Conservation (phyloP, 495 filamentous ascomycete genomes). For the Hypoxylon trugodes region DNA sequence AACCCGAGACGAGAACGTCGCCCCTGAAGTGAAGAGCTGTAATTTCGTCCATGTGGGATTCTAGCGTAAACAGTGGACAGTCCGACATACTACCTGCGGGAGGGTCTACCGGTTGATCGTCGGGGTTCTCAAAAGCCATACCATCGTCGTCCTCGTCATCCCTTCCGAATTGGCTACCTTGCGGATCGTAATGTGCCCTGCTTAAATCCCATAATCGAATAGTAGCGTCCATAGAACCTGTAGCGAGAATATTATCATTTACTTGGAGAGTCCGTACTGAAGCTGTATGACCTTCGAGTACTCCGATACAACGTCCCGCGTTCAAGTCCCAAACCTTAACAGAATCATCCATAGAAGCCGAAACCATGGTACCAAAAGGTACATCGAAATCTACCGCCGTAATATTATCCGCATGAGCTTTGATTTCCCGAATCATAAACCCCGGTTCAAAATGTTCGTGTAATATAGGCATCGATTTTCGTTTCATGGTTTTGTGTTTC, state of each 20-base stretch:
- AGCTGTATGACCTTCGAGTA: conserved; percentile 92
- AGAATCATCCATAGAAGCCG: conserved; percentile 93
- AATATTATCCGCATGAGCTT: conserved; percentile 87
- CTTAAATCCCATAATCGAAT: conserved; percentile 93
- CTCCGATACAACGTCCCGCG: conserved; percentile 86
- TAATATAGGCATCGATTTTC: conserved; percentile 90
- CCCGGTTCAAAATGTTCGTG: conserved; percentile 96
- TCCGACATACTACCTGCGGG: conserved; percentile 80
- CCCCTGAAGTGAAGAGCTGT: conserved; percentile 91
- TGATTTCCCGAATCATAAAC: conserved; percentile 84
- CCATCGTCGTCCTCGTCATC: conserved; percentile 69
- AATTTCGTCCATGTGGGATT: conserved; percentile 92
- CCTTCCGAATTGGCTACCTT: conserved; percentile 70
- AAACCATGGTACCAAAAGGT: conserved; percentile 94
- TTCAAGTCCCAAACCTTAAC: conserved; percentile 98
- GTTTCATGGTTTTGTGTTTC: conserved; percentile 70
- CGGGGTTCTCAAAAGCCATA: conserved; percentile 65
- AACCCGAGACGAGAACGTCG: conserved; percentile 91
- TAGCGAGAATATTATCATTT: conserved; percentile 94
- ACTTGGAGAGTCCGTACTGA: conserved; percentile 94
- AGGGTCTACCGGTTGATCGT: conserved; percentile 68
- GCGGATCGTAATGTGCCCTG: conserved; percentile 65
- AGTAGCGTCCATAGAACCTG: conserved; percentile 94
- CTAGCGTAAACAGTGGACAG: conserved; percentile 84
- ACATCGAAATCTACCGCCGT: conserved; percentile 95